phyloP scores from a whole-genome alignment of 2,329 filamentous ascomycete species.

The Coleophoma eucalyptorum region DNA sequence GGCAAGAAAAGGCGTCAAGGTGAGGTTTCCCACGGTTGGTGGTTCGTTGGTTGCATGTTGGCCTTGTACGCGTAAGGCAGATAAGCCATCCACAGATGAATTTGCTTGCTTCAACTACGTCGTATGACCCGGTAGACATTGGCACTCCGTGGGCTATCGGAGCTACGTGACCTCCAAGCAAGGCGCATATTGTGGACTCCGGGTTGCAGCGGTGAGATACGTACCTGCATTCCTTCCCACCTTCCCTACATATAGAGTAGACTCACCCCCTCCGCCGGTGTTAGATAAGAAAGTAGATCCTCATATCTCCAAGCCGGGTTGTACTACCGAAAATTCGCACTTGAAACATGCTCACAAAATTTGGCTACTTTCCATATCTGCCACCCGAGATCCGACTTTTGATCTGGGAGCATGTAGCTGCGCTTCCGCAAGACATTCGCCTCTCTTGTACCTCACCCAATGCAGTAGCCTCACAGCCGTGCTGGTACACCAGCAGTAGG shows the following conservation, averaged over 20 bases:
- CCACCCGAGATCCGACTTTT: conserved; percentile 13
- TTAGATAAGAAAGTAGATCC: neutral
- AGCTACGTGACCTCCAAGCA: too few relatives aligned
- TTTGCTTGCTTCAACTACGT: too few relatives aligned
- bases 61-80: too few relatives aligned
- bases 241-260: neutral
- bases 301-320: too few relatives aligned
- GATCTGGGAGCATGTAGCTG: conserved; percentile 9
- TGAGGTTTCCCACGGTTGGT: too few relatives aligned
- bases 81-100: too few relatives aligned
- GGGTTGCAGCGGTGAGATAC: neutral
- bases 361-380: conserved; percentile 12
- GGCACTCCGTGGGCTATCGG: too few relatives aligned
- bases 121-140: too few relatives aligned
- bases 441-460: conserved; percentile 8
- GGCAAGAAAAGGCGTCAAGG: too few relatives aligned
- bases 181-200: neutral
- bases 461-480: neutral
- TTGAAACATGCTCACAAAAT: conserved; percentile 10
- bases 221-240: neutral
- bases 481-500: conserved; percentile 14
- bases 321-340: neutral
- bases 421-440: conserved; percentile 8
- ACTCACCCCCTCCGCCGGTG: neutral
- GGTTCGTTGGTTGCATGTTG: too few relatives aligned